Evolutionary conservation across 2,329 filamentous ascomycete species (phyloP), one percentile per base, ranked within the genome.

Genomic region (Plectosphaerella plurivora): DNA sequence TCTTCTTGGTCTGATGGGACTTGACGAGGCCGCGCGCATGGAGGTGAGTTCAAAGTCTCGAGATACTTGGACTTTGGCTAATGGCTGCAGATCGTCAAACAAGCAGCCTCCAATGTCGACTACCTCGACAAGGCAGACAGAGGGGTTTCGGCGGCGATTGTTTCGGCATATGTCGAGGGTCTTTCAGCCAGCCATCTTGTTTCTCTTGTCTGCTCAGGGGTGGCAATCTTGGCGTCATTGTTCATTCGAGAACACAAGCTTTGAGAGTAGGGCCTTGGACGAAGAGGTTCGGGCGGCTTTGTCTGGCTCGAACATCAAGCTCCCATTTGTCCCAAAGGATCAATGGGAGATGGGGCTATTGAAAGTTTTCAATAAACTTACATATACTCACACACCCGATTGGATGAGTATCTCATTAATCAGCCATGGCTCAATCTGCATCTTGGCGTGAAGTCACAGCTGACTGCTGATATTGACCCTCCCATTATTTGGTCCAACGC

Each of bases 101-200:
- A 61, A 39, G 64, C 68, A 1, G 56, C 63, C 7, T 68, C 68
- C 3, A 66, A 63, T 36, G 63, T 70, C 11, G 64, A 63, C 12
- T 70, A 64, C 20, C 58, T 70, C 11, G 57, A 63, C n/a, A 55
- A 61, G 8, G 53, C 61, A 1, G 60, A 58, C 2, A 61, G 59
- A 2, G 48, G 50, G 1, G 47, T 69, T 2, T 53, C 63, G 4
- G 47, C 60, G 15, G 68, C 63, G 4, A 57, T 71, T 8, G 60
- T 66, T 1, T 58, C 56, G 16, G 63, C 67, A 3, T 71, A 71
- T 50, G 63, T 70, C 2, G 61, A 68, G 25, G 68, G 68, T 0
- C 42, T 71, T 20, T 66, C 64, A 53, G 69, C 61, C 54, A 68
- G 63, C 44, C 68, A 71, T 37, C 56, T 63, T 1, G 57, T 69